Percentiles rank a stretch among this genome's conserved stretches.
Evolutionary conservation across 441 rosid species (phyloP).

Genomic region (Hura crepitans): DNA sequence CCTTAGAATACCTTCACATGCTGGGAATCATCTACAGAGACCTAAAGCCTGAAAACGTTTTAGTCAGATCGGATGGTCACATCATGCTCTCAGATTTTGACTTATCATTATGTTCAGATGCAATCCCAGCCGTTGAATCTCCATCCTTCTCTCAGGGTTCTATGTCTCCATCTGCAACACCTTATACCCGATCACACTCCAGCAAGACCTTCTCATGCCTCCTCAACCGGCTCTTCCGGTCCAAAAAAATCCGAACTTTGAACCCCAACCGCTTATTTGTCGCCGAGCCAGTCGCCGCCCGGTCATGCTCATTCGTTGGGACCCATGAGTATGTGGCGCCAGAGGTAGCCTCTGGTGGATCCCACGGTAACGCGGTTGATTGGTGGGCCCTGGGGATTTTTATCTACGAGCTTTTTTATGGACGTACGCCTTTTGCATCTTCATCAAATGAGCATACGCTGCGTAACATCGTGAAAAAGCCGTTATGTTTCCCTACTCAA

Average conservation of each 20-base stretch:
- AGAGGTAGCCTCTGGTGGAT: conserved; percentile 75
- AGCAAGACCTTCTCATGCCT: conserved; percentile 38
- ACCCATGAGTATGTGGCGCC: conserved; percentile 90
- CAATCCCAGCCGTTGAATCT: conserved; percentile 37
- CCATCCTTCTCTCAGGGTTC: conserved; percentile 20
- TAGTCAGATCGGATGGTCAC: conserved; percentile 80
- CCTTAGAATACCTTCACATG: conserved; percentile 74
- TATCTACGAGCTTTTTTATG: conserved; percentile 73
- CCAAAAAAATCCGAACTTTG: conserved; percentile 45
- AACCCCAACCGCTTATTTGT: conserved; percentile 66
- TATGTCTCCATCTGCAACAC: conserved; percentile 21
- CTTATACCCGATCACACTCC: conserved; percentile 26
- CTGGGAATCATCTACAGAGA: conserved; percentile 80
- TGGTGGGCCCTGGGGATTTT: conserved; percentile 95
- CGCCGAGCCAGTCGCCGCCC: conserved; percentile 51
- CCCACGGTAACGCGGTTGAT: conserved; percentile 86
- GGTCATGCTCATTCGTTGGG: conserved; percentile 82
- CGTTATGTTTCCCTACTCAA: conserved; percentile 51
- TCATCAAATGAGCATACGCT: conserved; percentile 58
- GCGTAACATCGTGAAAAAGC: conserved; percentile 59
- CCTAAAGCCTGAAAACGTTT: conserved; percentile 84
- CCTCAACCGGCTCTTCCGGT: conserved; percentile 48
- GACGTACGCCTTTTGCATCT: conserved; percentile 70
- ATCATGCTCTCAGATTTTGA: conserved; percentile 88
- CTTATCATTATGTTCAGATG: conserved; percentile 73